Percentiles rank a stretch among this genome's conserved stretches.
phyloP scores from a whole-genome alignment of 2,329 filamentous ascomycete genomes.

The Pestalotiopsis fici region DNA sequence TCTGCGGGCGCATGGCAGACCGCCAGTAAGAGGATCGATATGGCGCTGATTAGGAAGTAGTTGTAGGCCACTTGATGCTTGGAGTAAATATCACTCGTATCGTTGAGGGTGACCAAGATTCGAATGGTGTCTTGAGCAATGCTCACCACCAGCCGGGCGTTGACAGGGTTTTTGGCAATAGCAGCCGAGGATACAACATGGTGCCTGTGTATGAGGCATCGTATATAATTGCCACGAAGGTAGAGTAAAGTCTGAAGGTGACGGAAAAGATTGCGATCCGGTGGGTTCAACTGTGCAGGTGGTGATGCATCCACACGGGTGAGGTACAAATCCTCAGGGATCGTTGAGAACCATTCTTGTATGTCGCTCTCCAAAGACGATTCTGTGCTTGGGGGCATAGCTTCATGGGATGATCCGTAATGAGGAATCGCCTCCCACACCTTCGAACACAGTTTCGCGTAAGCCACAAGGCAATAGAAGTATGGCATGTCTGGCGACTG shows the following conservation, averaged over 20 bases:
- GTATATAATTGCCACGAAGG: constrained; percentile 7
- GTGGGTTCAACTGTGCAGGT: background rate
- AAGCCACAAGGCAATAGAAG: constrained; percentile 1
- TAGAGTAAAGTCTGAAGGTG: background rate
- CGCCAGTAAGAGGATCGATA: constrained; percentile 4
- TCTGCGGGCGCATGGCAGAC: constrained; percentile 4
- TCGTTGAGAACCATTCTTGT: constrained; percentile 2
- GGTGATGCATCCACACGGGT: background rate
- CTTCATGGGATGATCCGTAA: constrained; percentile 21
- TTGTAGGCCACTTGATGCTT: constrained; percentile 5
- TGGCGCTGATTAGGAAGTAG: constrained; percentile 2
- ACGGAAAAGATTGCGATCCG: background rate
- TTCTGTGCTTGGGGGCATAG: constrained; percentile 28
- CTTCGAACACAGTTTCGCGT: constrained; percentile 5
- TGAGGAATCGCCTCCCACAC: constrained; percentile 4
- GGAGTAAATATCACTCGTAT: constrained; percentile 4
- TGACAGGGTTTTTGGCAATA: background rate
- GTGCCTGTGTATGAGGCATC: constrained; percentile 1
- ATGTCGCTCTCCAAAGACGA: background rate
- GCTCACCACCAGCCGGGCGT: background rate
- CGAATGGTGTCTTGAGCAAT: constrained; percentile 4
- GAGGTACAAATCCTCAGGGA: background rate
- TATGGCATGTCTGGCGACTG: constrained; percentile 25
- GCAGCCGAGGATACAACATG: background rate
- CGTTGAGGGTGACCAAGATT: background rate